Conservation (phyloP, 2,329 filamentous ascomycete genomes). For the Aschersonia sp. region DNA sequence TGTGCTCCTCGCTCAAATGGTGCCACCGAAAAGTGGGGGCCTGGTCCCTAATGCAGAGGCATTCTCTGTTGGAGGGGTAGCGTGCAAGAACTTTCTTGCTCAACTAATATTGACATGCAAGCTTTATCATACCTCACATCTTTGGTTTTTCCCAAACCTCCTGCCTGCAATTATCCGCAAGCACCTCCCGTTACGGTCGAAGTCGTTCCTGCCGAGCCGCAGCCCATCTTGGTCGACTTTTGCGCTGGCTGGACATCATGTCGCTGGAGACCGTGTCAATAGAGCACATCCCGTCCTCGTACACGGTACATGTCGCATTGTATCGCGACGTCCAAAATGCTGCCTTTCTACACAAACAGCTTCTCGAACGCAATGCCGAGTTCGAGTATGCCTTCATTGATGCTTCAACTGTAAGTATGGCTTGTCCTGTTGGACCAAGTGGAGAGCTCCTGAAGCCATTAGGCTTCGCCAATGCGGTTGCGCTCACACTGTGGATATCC, state of each 20-base stretch:
- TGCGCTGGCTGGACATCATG: not conserved
- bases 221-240: not conserved
- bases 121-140: too few relatives aligned
- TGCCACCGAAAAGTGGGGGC: too few relatives aligned
- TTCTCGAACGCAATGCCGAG: slow-evolving; percentile 67
- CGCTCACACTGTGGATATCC: too few relatives aligned
- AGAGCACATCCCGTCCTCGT: slow-evolving; percentile 56
- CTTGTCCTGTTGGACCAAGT: too few relatives aligned
- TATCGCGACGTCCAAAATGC: slow-evolving; percentile 70
- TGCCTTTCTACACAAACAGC: slow-evolving; percentile 62
- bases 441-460: too few relatives aligned
- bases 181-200: not conserved
- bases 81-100: too few relatives aligned
- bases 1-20: not conserved
- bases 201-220: not conserved
- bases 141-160: too few relatives aligned
- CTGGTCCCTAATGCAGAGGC: too few relatives aligned
- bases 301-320: slow-evolving; percentile 58
- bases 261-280: slow-evolving; percentile 52
- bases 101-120: too few relatives aligned
- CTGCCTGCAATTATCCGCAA: not conserved
- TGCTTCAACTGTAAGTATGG: slow-evolving; percentile 54
- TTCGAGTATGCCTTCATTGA: slow-evolving; percentile 95
- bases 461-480: too few relatives aligned
- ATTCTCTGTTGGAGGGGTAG: too few relatives aligned